phyloP scores from a whole-genome alignment of 306 rosid genomes.

The Psophocarpus tetragonolobus region DNA sequence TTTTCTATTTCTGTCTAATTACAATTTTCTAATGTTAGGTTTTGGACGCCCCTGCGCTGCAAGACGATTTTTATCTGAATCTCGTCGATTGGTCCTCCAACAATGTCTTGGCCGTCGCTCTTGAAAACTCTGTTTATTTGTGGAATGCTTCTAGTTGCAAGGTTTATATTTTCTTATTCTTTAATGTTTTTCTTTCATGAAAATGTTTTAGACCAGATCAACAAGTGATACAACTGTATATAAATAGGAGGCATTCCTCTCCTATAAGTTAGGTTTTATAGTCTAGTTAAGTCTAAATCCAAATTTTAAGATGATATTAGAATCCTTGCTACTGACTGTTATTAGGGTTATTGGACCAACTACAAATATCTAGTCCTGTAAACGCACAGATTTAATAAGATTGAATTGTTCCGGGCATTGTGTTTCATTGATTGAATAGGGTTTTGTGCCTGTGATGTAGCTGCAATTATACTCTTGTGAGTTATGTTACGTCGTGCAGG shows the following conservation, averaged over 20 bases:
- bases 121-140: conserved; percentile 83
- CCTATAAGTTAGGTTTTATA: too few relatives aligned
- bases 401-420: neutral
- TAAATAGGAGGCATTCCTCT: too few relatives aligned
- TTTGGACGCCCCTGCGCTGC: conserved; percentile 91
- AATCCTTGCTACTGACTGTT: too few relatives aligned
- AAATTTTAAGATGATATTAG: too few relatives aligned
- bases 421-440: neutral
- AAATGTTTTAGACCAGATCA: neutral
- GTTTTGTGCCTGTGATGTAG: neutral
- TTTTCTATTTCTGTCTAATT: neutral
- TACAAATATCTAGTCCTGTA: too few relatives aligned
- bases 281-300: too few relatives aligned
- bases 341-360: too few relatives aligned
- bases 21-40: conserved; percentile 43
- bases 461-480: neutral
- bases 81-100: conserved; percentile 92
- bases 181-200: neutral
- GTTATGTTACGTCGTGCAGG: conserved; percentile 45
- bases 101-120: conserved; percentile 79
- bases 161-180: conserved; percentile 41
- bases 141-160: conserved; percentile 92
- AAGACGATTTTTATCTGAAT: conserved; percentile 87
- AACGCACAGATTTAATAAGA: too few relatives aligned
- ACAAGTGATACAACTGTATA: too few relatives aligned